A percentile compares a stretch with the other conserved stretches of the same genome.
phyloP scores from a whole-genome alignment of 2,329 filamentous ascomycete species.

The Fusarium sp. region DNA sequence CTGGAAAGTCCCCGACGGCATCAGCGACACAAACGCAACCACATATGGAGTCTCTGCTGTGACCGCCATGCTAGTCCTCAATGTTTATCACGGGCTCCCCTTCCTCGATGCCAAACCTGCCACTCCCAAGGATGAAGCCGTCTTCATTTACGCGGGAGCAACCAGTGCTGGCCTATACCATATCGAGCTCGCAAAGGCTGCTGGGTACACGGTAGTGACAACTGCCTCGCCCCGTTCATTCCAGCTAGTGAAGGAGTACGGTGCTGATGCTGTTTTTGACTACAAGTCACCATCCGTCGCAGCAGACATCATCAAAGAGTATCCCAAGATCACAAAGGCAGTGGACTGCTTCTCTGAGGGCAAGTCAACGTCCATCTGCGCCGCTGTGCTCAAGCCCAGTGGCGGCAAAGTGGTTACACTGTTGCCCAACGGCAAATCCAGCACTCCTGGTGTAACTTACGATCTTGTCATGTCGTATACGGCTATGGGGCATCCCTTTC shows the following conservation, averaged over 20 bases:
- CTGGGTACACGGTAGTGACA: accelerated
- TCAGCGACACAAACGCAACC: not conserved
- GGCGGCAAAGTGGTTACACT: not conserved
- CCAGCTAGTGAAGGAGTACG: not conserved
- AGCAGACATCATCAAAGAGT: not conserved
- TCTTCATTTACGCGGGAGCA: not conserved
- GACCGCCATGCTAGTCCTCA: not conserved
- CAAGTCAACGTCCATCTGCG: not conserved
- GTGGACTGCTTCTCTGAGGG: not conserved
- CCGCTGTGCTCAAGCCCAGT: not conserved
- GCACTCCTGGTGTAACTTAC: not conserved
- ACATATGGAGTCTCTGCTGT: not conserved
- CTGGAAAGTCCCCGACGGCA: accelerated
- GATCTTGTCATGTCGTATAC: not conserved
- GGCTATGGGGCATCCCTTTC: not conserved
- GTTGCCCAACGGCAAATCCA: not conserved
- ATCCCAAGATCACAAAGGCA: not conserved
- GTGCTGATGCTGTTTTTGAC: not conserved
- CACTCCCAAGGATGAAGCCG: not conserved
- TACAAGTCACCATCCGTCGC: not conserved
- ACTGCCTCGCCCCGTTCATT: accelerated
- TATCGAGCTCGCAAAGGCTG: not conserved
- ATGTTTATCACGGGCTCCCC: not conserved
- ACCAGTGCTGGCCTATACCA: not conserved
- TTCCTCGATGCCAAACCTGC: not conserved